A percentile compares a stretch with the other conserved stretches of the same genome.
Evolutionary conservation across 495 filamentous ascomycete species (phyloP).

Genomic region (Pyrenula massariospora): DNA sequence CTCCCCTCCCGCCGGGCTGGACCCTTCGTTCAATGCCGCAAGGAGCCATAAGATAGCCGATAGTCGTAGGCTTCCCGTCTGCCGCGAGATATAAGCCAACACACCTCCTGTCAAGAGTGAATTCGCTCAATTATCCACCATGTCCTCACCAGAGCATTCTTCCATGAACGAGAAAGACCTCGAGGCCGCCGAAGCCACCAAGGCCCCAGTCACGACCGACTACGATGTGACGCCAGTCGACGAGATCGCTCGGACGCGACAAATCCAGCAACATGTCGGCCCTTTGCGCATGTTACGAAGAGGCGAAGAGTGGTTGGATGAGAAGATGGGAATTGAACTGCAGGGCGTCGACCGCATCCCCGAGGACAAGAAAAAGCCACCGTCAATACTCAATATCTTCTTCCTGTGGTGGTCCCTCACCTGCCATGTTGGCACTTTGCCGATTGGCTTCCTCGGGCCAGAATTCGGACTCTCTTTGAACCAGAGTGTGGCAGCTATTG

Average conservation of each 20-base stretch:
- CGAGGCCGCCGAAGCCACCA: not conserved
- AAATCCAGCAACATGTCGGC: not conserved
- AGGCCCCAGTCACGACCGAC: not conserved
- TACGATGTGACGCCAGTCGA: not conserved
- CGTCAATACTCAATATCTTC: not conserved
- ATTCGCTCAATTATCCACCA: not conserved
- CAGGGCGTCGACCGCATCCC: not conserved
- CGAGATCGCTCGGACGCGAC: not conserved
- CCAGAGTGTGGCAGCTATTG: slow-evolving; percentile 22
- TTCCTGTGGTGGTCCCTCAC: not conserved
- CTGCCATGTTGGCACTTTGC: not conserved
- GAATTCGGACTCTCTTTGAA: slow-evolving; percentile 23
- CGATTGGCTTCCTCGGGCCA: slow-evolving; percentile 23
- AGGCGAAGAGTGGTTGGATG: not conserved
- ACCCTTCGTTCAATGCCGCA: not conserved
- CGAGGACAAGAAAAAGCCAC: not conserved
- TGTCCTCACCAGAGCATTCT: not conserved
- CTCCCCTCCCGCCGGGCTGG: not conserved
- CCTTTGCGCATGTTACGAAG: not conserved
- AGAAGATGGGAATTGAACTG: not conserved
- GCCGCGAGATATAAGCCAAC: not conserved
- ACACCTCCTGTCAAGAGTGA: not conserved
- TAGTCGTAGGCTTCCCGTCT: not conserved
- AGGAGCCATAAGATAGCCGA: not conserved
- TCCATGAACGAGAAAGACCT: not conserved